phyloP scores from a whole-genome alignment of 805 yeast species.

The Saccharomycopsis oosterbeekiorum region DNA sequence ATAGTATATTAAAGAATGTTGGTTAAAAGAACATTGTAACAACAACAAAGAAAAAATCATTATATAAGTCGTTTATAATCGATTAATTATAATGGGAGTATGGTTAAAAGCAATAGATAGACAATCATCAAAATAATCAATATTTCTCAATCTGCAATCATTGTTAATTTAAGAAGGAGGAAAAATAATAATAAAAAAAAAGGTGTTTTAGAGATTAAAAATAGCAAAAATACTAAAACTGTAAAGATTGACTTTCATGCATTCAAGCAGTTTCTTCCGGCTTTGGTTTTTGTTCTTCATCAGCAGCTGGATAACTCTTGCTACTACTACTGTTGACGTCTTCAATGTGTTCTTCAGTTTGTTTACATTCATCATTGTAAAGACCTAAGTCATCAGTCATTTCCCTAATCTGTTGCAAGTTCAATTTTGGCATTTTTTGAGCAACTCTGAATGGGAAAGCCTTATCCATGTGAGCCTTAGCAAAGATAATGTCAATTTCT shows the following conservation, averaged over 20 bases:
- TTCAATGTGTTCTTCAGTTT: slow-evolving; percentile 22
- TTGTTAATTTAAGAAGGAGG: neutral
- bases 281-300: neutral
- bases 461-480: slow-evolving; percentile 46
- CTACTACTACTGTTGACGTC: slow-evolving; percentile 11
- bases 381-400: slow-evolving; percentile 13
- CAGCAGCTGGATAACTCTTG: slow-evolving; percentile 1
- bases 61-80: neutral
- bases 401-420: slow-evolving; percentile 6
- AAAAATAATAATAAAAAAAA: neutral
- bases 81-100: neutral
- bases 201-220: neutral
- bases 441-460: slow-evolving; percentile 58
- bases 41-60: neutral
- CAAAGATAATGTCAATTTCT: slow-evolving; percentile 59
- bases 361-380: slow-evolving; percentile 32
- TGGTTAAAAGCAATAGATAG: neutral
- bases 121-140: neutral
- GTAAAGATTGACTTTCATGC: neutral
- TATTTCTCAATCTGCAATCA: neutral
- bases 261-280: neutral
- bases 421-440: slow-evolving; percentile 46
- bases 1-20: neutral
- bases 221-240: neutral
- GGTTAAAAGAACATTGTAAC: neutral